These are phyloP conservation scores for Trametes maxima DNA, from an alignment of 768 basidiomycete genomes.

Conservation along the genomic window DNA sequence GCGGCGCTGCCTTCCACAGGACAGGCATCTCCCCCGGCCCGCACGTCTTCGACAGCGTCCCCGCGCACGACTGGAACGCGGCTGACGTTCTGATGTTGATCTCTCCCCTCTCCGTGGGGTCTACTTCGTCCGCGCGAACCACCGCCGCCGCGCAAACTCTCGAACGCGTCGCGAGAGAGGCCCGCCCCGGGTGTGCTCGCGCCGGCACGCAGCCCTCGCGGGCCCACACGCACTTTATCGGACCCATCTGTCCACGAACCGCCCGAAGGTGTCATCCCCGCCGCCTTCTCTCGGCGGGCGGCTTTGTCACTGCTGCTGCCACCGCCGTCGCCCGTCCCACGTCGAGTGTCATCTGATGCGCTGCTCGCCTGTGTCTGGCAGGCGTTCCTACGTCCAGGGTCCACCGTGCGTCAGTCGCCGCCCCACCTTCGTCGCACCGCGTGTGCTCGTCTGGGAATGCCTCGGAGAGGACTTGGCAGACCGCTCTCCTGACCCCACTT, in stretches of 20 bases:
- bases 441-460: conserved; percentile 11
- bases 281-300: conserved; percentile 14
- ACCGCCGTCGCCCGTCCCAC: conserved; percentile 17
- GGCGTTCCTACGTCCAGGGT: conserved; percentile 20
- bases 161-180: not conserved
- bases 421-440: conserved; percentile 4
- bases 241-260: conserved; percentile 18
- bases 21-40: conserved; percentile 13
- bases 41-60: conserved; percentile 2
- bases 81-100: conserved; percentile 12
- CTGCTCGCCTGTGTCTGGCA: conserved; percentile 13
- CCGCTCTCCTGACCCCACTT: conserved; percentile 12
- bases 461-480: conserved; percentile 2
- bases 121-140: conserved; percentile 16
- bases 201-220: conserved; percentile 5
- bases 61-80: conserved; percentile 8
- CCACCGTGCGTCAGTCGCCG: conserved; percentile 3
- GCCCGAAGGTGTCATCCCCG: conserved; percentile 19
- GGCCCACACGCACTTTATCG: conserved; percentile 16
- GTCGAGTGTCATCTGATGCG: conserved; percentile 21
- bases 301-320: conserved; percentile 9
- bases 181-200: conserved; percentile 1
- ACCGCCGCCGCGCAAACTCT: conserved; percentile 2
- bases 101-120: conserved; percentile 3
- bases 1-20: conserved; percentile 8